Percentiles rank a stretch among this genome's conserved stretches.
These are phyloP conservation scores for Leucocoprinus sp. DNA, from an alignment of 768 basidiomycete species.

Conservation along the genomic window DNA sequence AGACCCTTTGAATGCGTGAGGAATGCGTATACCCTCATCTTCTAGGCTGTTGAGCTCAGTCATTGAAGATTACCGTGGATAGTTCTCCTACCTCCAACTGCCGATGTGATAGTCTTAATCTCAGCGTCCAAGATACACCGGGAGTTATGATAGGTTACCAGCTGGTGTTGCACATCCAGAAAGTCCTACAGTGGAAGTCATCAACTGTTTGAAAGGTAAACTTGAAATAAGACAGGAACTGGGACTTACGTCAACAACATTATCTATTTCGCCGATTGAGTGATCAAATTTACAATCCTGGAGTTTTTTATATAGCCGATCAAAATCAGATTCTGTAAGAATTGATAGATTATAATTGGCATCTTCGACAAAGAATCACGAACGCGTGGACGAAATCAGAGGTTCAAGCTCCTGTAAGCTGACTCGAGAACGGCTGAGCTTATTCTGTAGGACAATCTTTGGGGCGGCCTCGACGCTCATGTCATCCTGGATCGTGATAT, in stretches of 20 bases:
- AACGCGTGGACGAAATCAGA: slow-evolving; percentile 55
- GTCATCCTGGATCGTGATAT: slow-evolving; percentile 33
- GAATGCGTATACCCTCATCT: slow-evolving; percentile 62
- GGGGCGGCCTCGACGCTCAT: slow-evolving; percentile 63
- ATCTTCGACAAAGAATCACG: slow-evolving; percentile 15
- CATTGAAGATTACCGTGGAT: background rate
- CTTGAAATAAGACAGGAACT: slow-evolving; percentile 3
- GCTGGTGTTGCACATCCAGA: slow-evolving; percentile 56
- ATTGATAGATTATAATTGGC: slow-evolving; percentile 1
- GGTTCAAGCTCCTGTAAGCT: slow-evolving; percentile 61
- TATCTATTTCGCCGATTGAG: slow-evolving; percentile 48
- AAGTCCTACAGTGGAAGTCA: slow-evolving; percentile 38
- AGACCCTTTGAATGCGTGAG: slow-evolving; percentile 78
- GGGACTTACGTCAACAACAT: slow-evolving; percentile 44
- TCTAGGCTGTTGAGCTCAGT: slow-evolving; percentile 29
- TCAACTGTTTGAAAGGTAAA: background rate
- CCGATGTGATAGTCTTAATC: slow-evolving; percentile 47
- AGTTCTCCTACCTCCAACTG: slow-evolving; percentile 50
- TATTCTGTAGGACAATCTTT: slow-evolving; percentile 78
- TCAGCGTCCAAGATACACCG: slow-evolving; percentile 56
- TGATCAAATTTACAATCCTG: slow-evolving; percentile 39
- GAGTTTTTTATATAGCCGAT: slow-evolving; percentile 40
- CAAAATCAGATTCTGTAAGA: slow-evolving; percentile 31
- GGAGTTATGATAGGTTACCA: slow-evolving; percentile 44
- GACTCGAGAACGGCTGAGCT: slow-evolving; percentile 45